These are phyloP conservation scores for Boletus subcaerulescens DNA, from an alignment of 768 basidiomycete species.

Conservation along the genomic window DNA sequence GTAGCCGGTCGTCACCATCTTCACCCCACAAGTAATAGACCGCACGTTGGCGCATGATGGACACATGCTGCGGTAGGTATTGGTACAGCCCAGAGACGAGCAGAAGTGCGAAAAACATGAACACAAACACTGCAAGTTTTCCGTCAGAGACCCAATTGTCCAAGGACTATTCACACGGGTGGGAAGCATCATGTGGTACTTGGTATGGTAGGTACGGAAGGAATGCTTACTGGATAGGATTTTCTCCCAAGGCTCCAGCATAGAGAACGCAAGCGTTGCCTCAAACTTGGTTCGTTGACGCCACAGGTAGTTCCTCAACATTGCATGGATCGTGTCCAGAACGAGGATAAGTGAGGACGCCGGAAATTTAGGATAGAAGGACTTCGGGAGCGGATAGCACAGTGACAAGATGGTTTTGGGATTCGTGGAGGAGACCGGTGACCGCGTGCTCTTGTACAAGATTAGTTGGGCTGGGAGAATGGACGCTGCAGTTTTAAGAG, in stretches of 20 bases:
- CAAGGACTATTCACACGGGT: not conserved
- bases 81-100: slow-evolving; percentile 50
- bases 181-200: not conserved
- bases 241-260: slow-evolving; percentile 75
- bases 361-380: not conserved
- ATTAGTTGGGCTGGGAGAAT: not conserved
- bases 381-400: not conserved
- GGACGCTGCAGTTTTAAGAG: slow-evolving; percentile 1
- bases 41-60: slow-evolving; percentile 51
- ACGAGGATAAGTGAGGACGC: not conserved
- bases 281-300: slow-evolving; percentile 40
- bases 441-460: not conserved
- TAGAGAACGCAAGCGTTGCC: slow-evolving; percentile 54
- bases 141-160: not conserved
- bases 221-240: slow-evolving; percentile 49
- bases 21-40: slow-evolving; percentile 65
- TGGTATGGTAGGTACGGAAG: not conserved
- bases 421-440: not conserved
- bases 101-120: slow-evolving; percentile 40
- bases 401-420: not conserved
- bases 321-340: slow-evolving; percentile 17
- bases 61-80: slow-evolving; percentile 61
- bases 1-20: slow-evolving; percentile 38
- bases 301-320: slow-evolving; percentile 30
- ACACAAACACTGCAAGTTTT: slow-evolving; percentile 39